phyloP scores from a whole-genome alignment of 495 filamentous ascomycete species.

The Annulohypoxylon moriforme region DNA sequence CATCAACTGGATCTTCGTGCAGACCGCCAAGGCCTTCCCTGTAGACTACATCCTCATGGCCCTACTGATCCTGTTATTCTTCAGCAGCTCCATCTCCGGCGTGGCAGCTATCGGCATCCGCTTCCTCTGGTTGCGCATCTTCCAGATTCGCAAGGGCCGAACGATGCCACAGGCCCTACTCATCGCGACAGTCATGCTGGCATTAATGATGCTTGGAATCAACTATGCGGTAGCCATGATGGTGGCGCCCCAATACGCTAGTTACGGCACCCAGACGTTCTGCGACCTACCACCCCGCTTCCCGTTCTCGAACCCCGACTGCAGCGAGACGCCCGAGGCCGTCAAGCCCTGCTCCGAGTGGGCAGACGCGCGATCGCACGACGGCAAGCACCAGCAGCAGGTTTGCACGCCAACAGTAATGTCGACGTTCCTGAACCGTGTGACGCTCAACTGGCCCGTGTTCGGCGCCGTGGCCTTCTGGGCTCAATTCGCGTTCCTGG shows the following conservation, averaged over 20 bases:
- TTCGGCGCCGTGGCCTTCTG: constrained; percentile 95
- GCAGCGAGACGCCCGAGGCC: constrained; percentile 73
- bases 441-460: constrained; percentile 95
- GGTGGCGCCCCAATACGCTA: constrained; percentile 92
- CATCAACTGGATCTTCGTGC: constrained; percentile 88
- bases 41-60: constrained; percentile 92
- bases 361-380: constrained; percentile 58
- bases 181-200: constrained; percentile 88
- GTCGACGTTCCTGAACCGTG: constrained; percentile 90
- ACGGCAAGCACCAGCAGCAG: constrained; percentile 60
- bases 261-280: constrained; percentile 93
- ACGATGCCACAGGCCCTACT: constrained; percentile 94
- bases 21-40: constrained; percentile 85
- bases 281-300: constrained; percentile 72
- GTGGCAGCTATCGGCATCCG: constrained; percentile 89
- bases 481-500: constrained; percentile 93
- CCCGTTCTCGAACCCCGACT: constrained; percentile 77
- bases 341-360: constrained; percentile 85
- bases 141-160: constrained; percentile 87
- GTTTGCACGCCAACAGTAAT: constrained; percentile 92
- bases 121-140: constrained; percentile 93
- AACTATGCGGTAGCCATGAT: constrained; percentile 94
- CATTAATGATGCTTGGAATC: constrained; percentile 85
- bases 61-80: constrained; percentile 83
- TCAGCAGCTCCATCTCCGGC: constrained; percentile 85